phyloP scores from a whole-genome alignment of 768 basidiomycete species.

The Leucosporidium scottii region DNA sequence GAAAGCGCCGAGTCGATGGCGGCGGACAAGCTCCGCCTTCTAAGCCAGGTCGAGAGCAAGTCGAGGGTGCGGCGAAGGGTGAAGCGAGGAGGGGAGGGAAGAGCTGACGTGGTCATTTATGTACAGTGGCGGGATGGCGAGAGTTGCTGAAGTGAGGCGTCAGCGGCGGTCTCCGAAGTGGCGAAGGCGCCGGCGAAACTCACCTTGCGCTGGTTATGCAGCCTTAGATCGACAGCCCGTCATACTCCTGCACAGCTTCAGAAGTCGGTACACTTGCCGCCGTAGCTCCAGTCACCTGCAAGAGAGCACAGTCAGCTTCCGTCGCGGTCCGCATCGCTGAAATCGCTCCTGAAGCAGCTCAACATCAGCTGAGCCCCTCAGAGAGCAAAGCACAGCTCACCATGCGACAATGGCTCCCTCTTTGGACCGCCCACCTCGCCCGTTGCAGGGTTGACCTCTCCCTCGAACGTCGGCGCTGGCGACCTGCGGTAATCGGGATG shows the following conservation, averaged over 20 bases:
- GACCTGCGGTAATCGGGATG: slow-evolving; percentile 50
- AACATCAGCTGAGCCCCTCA: neutral
- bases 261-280: slow-evolving; percentile 31
- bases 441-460: slow-evolving; percentile 69
- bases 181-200: no score
- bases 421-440: slow-evolving; percentile 85
- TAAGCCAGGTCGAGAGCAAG: no score
- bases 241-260: neutral
- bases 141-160: no score
- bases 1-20: no score
- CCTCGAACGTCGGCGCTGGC: slow-evolving; percentile 61
- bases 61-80: no score
- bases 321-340: neutral
- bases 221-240: no score
- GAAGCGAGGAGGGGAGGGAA: no score
- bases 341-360: neutral
- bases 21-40: no score
- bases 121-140: no score
- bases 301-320: neutral
- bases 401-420: slow-evolving; percentile 63
- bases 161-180: no score
- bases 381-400: neutral
- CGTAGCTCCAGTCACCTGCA: slow-evolving; percentile 31
- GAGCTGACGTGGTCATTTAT: no score
- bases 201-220: no score